Evolutionary conservation across 2,329 filamentous ascomycete genomes (phyloP), one percentile per base, ranked within the genome.

Genomic region (Colletotrichum orchidophilum): DNA sequence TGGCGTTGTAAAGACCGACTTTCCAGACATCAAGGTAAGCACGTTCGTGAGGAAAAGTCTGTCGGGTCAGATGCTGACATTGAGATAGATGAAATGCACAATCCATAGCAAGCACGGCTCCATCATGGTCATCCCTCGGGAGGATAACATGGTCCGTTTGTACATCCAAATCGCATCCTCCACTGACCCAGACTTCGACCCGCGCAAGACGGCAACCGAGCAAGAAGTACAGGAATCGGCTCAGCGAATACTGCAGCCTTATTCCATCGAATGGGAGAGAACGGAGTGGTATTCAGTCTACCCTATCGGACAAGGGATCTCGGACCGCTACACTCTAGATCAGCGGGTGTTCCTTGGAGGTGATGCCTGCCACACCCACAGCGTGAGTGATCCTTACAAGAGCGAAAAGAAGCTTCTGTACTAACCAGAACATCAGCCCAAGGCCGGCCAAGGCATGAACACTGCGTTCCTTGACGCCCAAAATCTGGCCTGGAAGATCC

Each of bases 401-500:
- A 60, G 26, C 18, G 6, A 13, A 26, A n/a, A 63, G 13, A 29
- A 35, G 27, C 52, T 21, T n/a, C 33, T 21, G 35, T 24, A 31
- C 57, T 68, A 27, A 68, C 53, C 15, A 26, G n/a, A 21, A 15
- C 11, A 31, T 87, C 76, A 90, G 88, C 92, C 92, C 46, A 94
- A 94, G 83, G 92, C 92, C 35, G 92, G 92, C 1, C 92, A 94
- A 80, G 92, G 92, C 33, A 94, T 94, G 93, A 94, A 94, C 77
- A 93, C 92, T 0, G 92, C 92, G 3, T 94, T 94, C 82, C 84
- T 93, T 62, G 93, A 96, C 75, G 94, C 94, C 0, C 89, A 94
- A 71, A 98, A 98, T 80, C 86, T 98, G 50, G 95, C 95, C 8
- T 98, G 95, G 95, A 98, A 98, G 84, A 93, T 98, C 62, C 95